Evolutionary conservation across 768 basidiomycete genomes (phyloP), one percentile per base, ranked within the genome.

Genomic region (Suillus fuscotomentosus): DNA sequence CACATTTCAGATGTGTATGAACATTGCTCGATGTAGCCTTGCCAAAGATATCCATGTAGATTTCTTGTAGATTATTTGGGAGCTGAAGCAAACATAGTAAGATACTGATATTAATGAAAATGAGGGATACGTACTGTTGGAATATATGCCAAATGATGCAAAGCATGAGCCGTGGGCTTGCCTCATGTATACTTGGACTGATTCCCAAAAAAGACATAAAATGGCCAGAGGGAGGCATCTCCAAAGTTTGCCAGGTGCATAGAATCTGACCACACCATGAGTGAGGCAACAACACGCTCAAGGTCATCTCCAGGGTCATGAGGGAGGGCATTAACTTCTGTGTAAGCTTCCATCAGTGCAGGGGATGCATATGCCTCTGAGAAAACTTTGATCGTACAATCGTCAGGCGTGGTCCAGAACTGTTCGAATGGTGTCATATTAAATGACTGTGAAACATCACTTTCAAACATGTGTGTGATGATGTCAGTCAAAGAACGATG

Each of bases 211-310:
- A n/a, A n/a, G n/a, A n/a, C n/a, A n/a, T n/a, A n/a, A n/a, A n/a
- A n/a, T n/a, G n/a, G n/a, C n/a, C n/a, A n/a, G 11, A 50, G 48
- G 48, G 48, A 50, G 0, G 22, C 22, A 14, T 50, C 48, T 10
- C 48, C 22, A 6, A 50, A 50, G 22, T 3, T 50, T 24, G 22
- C 22, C 48, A 50, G 48, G 5, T 50, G 48, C 24, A 24, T 50
- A 24, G 48, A 24, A 2, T 50, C 48, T 14, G 48, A 50, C 48
- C 48, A 50, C 5, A 50, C 63, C 78, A 50, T 50, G 13, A 24
- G 4, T 1, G 14, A 50, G 22, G 63, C 62, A 27, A 72, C 60
- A 31, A 66, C 63, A 11, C 64, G 38, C 48, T 70, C 70, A 20
- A 64, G 38, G 13, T 66, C 3, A 43, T 63, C 24, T 9, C n/a